phyloP scores from a whole-genome alignment of 225 moss, liverwort and hornwort genomes.

The Polytrichum formosum region DNA sequence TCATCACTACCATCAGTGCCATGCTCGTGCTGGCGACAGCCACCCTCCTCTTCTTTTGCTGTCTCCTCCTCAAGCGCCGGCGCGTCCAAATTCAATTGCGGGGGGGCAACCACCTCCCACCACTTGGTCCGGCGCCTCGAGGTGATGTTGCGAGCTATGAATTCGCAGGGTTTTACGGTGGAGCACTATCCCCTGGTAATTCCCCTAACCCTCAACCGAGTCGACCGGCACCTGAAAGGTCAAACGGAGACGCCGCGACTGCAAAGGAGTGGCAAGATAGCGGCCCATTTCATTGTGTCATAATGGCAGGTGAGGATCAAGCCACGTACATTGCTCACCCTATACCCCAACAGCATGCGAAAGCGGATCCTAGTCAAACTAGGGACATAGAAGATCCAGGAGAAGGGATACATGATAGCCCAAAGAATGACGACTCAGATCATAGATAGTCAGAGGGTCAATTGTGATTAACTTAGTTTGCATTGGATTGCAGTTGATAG shows the following conservation, averaged over 20 bases:
- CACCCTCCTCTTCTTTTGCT: constrained; percentile 6
- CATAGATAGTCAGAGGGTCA: no score
- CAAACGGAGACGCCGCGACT: background rate
- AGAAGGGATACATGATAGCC: no score
- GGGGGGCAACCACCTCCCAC: background rate
- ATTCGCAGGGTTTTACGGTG: no score
- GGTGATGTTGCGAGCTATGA: background rate
- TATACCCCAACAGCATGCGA: background rate
- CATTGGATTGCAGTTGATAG: no score
- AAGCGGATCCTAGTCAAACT: no score
- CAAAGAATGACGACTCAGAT: no score
- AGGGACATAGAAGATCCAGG: background rate
- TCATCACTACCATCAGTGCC: constrained; percentile 8
- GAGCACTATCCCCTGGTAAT: no score
- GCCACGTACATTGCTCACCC: constrained; percentile 46
- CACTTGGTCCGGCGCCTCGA: constrained; percentile 2
- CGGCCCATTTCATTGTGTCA: constrained; percentile 20
- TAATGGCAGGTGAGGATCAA: constrained; percentile 50
- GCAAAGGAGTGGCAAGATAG: background rate
- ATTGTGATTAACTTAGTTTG: no score
- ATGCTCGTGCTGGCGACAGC: constrained; percentile 1
- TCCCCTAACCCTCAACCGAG: background rate
- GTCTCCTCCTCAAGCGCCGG: constrained; percentile 3
- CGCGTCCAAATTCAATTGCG: constrained; percentile 2
- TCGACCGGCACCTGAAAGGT: background rate